A percentile compares a stretch with the other conserved stretches of the same genome.
Evolutionary conservation across 2,329 filamentous ascomycete species (phyloP).

Genomic region (Canariomyces notabilis): DNA sequence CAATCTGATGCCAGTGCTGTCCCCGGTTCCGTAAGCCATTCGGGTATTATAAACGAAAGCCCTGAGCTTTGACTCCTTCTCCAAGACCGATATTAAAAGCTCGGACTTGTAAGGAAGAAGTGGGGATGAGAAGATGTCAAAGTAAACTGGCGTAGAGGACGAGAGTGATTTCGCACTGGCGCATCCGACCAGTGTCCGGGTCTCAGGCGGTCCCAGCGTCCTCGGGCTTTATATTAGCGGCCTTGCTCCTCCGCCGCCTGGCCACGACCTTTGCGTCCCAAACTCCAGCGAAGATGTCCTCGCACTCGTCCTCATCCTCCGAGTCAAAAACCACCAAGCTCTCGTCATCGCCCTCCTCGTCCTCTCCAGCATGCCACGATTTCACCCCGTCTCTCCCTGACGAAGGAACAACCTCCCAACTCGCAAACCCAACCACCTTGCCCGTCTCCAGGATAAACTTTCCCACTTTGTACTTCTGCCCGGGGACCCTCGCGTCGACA

Average conservation of each 20-base stretch:
- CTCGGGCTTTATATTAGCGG: constrained; percentile 10
- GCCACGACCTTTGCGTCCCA: constrained; percentile 54
- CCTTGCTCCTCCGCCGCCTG: constrained; percentile 39
- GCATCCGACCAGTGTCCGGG: too few species aligned
- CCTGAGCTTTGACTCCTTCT: too few species aligned
- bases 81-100: constrained; percentile 5
- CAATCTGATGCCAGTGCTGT: constrained; percentile 2
- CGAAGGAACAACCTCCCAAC: constrained; percentile 46
- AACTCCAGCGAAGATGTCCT: constrained; percentile 57
- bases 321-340: constrained; percentile 51
- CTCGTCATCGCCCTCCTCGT: constrained; percentile 14
- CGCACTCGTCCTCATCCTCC: constrained; percentile 61
- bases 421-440: constrained; percentile 46
- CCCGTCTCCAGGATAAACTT: constrained; percentile 64
- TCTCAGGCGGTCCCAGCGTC: too few species aligned
- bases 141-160: too few species aligned
- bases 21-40: not conserved
- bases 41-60: not conserved
- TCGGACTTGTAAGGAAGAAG: constrained; percentile 1
- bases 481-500: constrained; percentile 53
- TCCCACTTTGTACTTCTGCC: constrained; percentile 62
- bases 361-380: constrained; percentile 6
- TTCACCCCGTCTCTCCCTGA: not conserved
- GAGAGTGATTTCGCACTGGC: too few species aligned
- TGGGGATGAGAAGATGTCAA: not conserved